Evolutionary conservation across 2,329 filamentous ascomycete species (phyloP).

Genomic region (Metarhizium rileyi): DNA sequence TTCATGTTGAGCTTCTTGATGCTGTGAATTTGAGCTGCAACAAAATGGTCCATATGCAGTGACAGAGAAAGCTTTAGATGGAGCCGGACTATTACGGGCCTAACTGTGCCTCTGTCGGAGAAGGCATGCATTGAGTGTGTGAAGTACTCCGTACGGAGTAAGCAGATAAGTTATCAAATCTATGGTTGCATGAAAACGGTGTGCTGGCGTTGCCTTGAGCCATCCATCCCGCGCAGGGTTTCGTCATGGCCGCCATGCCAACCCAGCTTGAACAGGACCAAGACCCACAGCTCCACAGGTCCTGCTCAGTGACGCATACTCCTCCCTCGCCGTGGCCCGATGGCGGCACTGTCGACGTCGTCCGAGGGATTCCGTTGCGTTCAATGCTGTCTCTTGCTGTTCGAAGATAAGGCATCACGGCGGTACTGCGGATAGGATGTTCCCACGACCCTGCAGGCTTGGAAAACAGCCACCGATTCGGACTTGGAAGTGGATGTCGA

Average conservation of each 20-base stretch:
- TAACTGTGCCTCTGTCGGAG: too few species aligned
- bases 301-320: not conserved
- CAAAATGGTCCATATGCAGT: too few species aligned
- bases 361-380: not conserved
- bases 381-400: not conserved
- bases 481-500: too few species aligned
- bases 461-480: not conserved
- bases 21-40: too few species aligned
- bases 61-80: too few species aligned
- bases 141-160: too few species aligned
- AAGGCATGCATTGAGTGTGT: too few species aligned
- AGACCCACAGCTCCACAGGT: not conserved
- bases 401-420: not conserved
- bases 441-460: not conserved
- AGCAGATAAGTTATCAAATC: too few species aligned
- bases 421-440: not conserved
- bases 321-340: not conserved
- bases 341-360: not conserved
- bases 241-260: not conserved
- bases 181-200: too few species aligned
- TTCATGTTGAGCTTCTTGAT: too few species aligned
- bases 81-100: too few species aligned
- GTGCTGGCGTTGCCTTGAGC: too few species aligned
- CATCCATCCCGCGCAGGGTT: not conserved
- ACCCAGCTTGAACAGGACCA: not conserved